Evolutionary conservation across 495 filamentous ascomycete species (phyloP).

Genomic region (Opeltia flavorubescens): DNA sequence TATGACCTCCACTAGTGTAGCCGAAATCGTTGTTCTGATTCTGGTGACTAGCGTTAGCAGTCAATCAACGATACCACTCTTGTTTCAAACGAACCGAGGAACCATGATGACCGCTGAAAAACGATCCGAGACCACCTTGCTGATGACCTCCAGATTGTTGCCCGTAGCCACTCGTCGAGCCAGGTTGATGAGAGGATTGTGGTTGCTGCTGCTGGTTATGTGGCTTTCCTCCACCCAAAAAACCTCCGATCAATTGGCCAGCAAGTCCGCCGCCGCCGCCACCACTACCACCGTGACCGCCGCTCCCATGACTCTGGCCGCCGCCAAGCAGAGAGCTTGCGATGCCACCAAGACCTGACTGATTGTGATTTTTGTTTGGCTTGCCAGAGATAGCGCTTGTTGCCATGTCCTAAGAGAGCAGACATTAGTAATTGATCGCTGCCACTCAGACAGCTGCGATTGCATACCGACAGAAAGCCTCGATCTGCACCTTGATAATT

Average conservation of each 20-base stretch:
- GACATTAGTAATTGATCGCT: not conserved
- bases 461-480: slow-evolving; percentile 12
- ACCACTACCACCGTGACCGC: slow-evolving; percentile 11
- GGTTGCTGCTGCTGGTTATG: slow-evolving; percentile 18
- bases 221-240: slow-evolving; percentile 23
- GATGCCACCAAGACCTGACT: slow-evolving; percentile 20
- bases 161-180: slow-evolving; percentile 14
- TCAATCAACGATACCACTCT: not conserved
- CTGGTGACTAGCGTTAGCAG: slow-evolving; percentile 6
- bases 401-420: slow-evolving; percentile 21
- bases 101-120: slow-evolving; percentile 23
- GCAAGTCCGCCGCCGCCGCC: slow-evolving; percentile 17
- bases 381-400: slow-evolving; percentile 26
- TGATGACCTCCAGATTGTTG: slow-evolving; percentile 13
- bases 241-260: slow-evolving; percentile 22
- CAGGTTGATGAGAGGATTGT: slow-evolving; percentile 12
- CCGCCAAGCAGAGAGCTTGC: slow-evolving; percentile 27
- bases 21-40: slow-evolving; percentile 20
- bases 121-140: slow-evolving; percentile 10
- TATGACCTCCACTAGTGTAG: slow-evolving; percentile 16
- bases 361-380: slow-evolving; percentile 18
- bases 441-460: not conserved
- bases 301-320: slow-evolving; percentile 16
- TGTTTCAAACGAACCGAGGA: slow-evolving; percentile 10
- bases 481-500: slow-evolving; percentile 11